Evolutionary conservation across 441 rosid genomes (phyloP).

Genomic region (Isatis lusitanica): DNA sequence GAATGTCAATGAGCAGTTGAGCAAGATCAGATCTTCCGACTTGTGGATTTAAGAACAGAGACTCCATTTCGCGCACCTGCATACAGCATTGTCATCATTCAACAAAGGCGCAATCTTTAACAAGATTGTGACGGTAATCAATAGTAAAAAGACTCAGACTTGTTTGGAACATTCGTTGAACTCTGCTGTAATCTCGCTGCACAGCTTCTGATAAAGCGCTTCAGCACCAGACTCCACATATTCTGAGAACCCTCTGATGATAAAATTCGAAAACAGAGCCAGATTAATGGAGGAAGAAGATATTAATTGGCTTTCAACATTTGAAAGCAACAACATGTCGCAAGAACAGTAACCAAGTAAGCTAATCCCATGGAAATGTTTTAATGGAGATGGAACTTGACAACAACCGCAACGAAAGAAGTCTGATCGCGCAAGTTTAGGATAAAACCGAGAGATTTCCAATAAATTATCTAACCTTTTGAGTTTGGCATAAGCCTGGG

Average conservation of each 20-base stretch:
- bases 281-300: neutral
- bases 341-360: neutral
- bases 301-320: neutral
- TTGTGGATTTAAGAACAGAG: constrained; percentile 54
- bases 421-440: neutral
- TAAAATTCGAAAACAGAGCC: neutral
- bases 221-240: constrained; percentile 78
- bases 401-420: neutral
- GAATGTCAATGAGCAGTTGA: constrained; percentile 71
- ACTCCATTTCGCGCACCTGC: constrained; percentile 78
- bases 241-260: constrained; percentile 67
- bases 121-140: neutral
- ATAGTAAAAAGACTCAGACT: constrained; percentile 34
- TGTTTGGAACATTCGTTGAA: constrained; percentile 89
- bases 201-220: constrained; percentile 74
- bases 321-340: neutral
- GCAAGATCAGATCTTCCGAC: constrained; percentile 64
- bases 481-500: constrained; percentile 80
- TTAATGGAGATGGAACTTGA: neutral
- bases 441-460: neutral
- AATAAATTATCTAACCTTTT: constrained; percentile 40
- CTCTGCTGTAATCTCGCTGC: constrained; percentile 69
- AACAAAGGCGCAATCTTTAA: neutral
- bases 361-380: neutral
- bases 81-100: neutral